phyloP scores from a whole-genome alignment of 495 filamentous ascomycete species.

The Cairneyella variabilis region DNA sequence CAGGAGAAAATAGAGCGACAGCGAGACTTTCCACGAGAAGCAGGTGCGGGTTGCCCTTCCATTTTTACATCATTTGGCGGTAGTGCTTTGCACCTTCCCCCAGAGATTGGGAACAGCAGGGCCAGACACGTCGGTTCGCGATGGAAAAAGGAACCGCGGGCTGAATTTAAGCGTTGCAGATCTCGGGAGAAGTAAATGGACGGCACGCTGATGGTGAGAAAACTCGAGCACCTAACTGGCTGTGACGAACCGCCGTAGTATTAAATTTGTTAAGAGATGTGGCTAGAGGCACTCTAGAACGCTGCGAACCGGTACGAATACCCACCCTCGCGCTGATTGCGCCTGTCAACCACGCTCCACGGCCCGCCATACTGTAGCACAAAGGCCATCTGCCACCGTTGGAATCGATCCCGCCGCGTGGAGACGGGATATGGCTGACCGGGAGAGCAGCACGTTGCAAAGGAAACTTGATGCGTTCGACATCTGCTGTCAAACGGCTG shows the following conservation, averaged over 20 bases:
- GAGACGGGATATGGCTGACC: constrained; percentile 14
- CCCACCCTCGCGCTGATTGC: constrained; percentile 10
- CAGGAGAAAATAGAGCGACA: not conserved
- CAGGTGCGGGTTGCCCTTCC: too few species aligned
- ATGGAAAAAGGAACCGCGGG: constrained; percentile 8
- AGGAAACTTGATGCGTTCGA: too few species aligned
- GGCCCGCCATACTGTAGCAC: constrained; percentile 12
- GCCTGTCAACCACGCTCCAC: constrained; percentile 21
- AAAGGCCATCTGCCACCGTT: constrained; percentile 17
- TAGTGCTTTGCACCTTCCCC: too few species aligned
- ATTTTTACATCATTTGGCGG: too few species aligned
- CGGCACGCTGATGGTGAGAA: not conserved
- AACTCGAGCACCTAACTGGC: too few species aligned
- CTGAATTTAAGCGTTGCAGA: constrained; percentile 15
- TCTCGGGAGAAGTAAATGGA: not conserved
- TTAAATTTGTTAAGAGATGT: too few species aligned
- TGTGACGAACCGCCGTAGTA: too few species aligned
- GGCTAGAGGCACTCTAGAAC: constrained; percentile 16
- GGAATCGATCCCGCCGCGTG: constrained; percentile 15
- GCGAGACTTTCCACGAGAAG: not conserved
- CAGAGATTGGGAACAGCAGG: too few species aligned
- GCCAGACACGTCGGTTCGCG: not conserved
- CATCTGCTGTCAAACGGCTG: too few species aligned
- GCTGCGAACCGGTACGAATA: constrained; percentile 16
- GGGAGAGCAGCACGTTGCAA: constrained; percentile 1